Base-by-base conservation (phyloP, 345 rosid genomes). In the Ceriops tagal region DNA sequence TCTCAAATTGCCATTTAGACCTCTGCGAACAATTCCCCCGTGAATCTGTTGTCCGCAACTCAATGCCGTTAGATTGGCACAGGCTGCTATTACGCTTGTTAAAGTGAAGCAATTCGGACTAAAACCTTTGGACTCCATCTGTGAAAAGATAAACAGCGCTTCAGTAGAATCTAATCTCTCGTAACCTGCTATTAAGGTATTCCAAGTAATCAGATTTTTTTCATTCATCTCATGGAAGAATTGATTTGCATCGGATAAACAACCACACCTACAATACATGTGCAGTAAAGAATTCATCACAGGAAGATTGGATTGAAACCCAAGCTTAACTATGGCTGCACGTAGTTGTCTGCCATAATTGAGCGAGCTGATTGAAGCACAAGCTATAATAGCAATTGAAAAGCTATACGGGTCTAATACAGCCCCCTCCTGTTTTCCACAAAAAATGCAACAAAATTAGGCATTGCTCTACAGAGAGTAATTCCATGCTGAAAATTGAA, bases 381-480 rank as follows among this genome's bases (percentile, higher is more conserved):
- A 89, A 72, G 97, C 97, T 86, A 87, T 86, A 72, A 87, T 83
- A 9, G 90, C 95, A 57, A 95, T 95, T 0, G 97, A 88, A 78
- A 88, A 78, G 80, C 87, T 85, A 69, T 82, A 82, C 51, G 96
- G 86, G 24, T 84, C 86, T 77, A 80, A 69, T 53, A 84, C 89
- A 22, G 64, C 83, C 74, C 74, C 85, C 67, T 85, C 96, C 97
- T 91, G 82, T 66, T 77, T 63, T 65, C 58, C 67, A 74, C 51
- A 53, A 53, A 70, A 28, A 66, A 68, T 20, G 64, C 62, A 70
- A 63, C 28, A 52, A 39, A 24, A 64, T 59, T 59, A 65, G 20
- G 30, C 19, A n/a, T 26, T 66, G 30, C 37, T 31, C 39, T 6
- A 18, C 58, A 49, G 6, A 59, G 9, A 5, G 31, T 39, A 62